Evolutionary conservation across 2,329 filamentous ascomycete genomes (phyloP), one percentile per base, ranked within the genome.

Genomic region (Penicillium sp.): DNA sequence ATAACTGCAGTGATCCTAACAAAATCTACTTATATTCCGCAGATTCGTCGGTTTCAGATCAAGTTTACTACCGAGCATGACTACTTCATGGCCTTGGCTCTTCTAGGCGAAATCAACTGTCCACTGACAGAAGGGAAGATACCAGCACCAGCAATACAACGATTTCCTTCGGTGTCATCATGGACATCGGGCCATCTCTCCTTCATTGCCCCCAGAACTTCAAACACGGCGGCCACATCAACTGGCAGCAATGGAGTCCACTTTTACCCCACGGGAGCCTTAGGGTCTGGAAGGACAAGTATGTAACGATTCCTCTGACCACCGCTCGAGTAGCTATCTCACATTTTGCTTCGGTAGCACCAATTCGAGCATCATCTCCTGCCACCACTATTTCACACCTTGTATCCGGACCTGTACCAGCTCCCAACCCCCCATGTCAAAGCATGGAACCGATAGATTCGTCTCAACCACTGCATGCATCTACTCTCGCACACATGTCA

Each of bases 41-140:
- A 79, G 77, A 64, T 74, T 18, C 73, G 74, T 29, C 73, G 77
- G 8, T 77, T 79, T 21, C 77, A 79, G 52, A 66, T 79, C 55
- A 77, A 76, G 51, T 77, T 78, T 50, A 61, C 63, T 2, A 68
- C 64, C 1, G 69, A 73, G 39, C 62, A 64, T 23, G 75, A 79
- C 52, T 79, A 73, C 56, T 74, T 72, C 46, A 69, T 69, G 21
- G 72, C 72, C 2, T 61, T 79, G 40, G 67, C 73, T 6, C 68
- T 77, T n/a, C 62, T 79, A 2, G 70, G 70, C 29, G 68, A 72
- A 40, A 71, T 73, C 38, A 71, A 73, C 35, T 78, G 77, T 55
- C 75, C 73, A n/a, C 69, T 77, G 35, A 73, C 71, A 10, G 75
- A 77, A 52, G 69, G 74, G 15, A 69, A 64, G 18, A 59, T 64